phyloP scores from a whole-genome alignment of 1,284 basidiomycete species.

The Jaminaea rosea region DNA sequence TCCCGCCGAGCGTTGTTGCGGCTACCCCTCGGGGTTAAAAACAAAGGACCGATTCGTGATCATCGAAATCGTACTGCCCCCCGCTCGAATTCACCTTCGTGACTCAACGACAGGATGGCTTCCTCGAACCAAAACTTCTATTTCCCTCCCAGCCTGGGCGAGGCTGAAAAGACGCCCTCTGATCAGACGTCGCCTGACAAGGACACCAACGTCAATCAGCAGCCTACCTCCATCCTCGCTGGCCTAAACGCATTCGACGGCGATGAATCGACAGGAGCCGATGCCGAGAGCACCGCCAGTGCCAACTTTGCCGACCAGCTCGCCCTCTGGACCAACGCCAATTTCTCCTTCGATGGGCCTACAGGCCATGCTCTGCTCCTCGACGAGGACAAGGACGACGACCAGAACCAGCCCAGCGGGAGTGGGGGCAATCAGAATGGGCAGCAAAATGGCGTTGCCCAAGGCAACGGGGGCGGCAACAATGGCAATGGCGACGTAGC shows the following conservation, averaged over 20 bases:
- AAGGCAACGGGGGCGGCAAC: neutral
- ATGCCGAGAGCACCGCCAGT: conserved; percentile 13
- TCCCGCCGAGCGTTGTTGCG: no score
- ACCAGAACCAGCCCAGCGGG: no score
- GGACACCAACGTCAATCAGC: no score
- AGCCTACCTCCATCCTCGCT: conserved; percentile 16
- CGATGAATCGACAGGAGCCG: conserved; percentile 10
- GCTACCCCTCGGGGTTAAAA: no score
- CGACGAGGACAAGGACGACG: conserved; percentile 45
- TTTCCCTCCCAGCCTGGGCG: no score
- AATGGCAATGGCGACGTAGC: conserved; percentile 1
- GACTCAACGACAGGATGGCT: no score
- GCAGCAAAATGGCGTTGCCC: conserved; percentile 12
- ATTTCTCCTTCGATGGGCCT: conserved; percentile 45
- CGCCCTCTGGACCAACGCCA: conserved; percentile 45
- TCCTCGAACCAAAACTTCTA: no score
- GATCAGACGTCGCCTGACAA: no score
- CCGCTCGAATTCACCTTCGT: no score
- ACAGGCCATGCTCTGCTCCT: conserved; percentile 44
- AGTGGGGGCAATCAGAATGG: conserved; percentile 19
- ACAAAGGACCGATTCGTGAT: no score
- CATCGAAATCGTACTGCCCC: no score
- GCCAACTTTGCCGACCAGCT: conserved; percentile 43
- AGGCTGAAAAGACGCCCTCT: no score
- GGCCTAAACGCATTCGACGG: conserved; percentile 24